Conservation (phyloP, 2,329 filamentous ascomycete species). For the Sclerotinia trifoliorum region DNA sequence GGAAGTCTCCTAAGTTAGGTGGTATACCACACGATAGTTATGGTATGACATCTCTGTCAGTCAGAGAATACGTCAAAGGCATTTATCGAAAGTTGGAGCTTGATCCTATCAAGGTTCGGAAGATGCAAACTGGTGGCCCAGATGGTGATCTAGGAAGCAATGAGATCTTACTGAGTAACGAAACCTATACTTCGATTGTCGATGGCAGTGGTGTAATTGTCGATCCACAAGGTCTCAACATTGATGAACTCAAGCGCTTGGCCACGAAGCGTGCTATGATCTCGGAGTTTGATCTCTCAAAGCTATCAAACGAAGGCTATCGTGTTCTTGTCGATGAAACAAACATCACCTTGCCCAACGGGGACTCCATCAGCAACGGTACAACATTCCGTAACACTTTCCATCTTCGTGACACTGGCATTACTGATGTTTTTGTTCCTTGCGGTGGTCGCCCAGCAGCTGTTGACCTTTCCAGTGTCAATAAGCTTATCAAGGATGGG, state of each 20-base stretch:
- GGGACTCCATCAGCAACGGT: constrained; percentile 85
- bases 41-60: constrained; percentile 96
- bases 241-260: constrained; percentile 76
- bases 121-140: constrained; percentile 96
- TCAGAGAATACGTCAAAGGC: constrained; percentile 92
- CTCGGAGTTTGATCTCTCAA: constrained; percentile 76
- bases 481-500: constrained; percentile 84
- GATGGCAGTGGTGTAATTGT: constrained; percentile 94
- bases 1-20: constrained; percentile 92
- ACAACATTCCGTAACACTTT: constrained; percentile 97
- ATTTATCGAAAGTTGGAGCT: constrained; percentile 96
- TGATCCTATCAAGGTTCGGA: constrained; percentile 78
- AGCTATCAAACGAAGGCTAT: constrained; percentile 85
- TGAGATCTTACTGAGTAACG: constrained; percentile 92
- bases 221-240: constrained; percentile 86
- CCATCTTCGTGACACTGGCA: constrained; percentile 75
- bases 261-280: constrained; percentile 90
- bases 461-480: constrained; percentile 85
- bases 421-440: constrained; percentile 88
- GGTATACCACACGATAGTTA: constrained; percentile 96
- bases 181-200: constrained; percentile 94
- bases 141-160: constrained; percentile 97
- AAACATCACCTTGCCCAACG: constrained; percentile 82
- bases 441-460: constrained; percentile 96
- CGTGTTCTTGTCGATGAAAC: constrained; percentile 88